phyloP scores from a whole-genome alignment of 2,329 filamentous ascomycete genomes.

The Trichoderma semiorbis region DNA sequence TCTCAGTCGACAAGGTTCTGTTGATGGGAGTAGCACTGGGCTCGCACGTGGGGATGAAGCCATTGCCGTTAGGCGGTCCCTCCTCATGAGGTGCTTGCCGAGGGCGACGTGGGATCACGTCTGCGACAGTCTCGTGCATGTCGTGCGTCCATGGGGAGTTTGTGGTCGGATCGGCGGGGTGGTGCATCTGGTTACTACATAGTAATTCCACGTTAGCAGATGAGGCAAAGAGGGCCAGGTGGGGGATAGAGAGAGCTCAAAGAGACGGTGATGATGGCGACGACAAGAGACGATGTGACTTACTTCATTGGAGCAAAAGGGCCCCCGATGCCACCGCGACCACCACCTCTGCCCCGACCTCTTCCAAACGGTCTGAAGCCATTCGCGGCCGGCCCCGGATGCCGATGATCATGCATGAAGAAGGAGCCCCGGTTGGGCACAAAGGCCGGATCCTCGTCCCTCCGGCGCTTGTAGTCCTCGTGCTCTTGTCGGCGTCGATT shows the following conservation, averaged over 20 bases:
- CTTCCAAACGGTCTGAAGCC: slow-evolving; percentile 70
- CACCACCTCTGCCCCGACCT: slow-evolving; percentile 60
- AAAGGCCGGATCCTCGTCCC: slow-evolving; percentile 86
- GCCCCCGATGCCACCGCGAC: slow-evolving; percentile 57
- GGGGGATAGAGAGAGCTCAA: background rate
- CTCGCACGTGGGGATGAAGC: slow-evolving; percentile 53
- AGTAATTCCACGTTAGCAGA: slow-evolving; percentile 26
- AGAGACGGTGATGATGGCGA: background rate
- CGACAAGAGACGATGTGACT: slow-evolving; percentile 33
- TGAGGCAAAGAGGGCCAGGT: background rate
- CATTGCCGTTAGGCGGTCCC: slow-evolving; percentile 52
- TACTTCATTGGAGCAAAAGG: slow-evolving; percentile 62
- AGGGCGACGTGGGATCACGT: slow-evolving; percentile 42
- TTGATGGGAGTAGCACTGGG: slow-evolving; percentile 65
- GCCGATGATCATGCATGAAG: slow-evolving; percentile 93
- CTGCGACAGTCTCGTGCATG: slow-evolving; percentile 72
- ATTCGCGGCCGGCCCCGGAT: slow-evolving; percentile 72
- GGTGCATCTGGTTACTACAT: slow-evolving; percentile 37
- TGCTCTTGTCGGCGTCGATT: slow-evolving; percentile 80
- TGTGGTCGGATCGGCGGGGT: slow-evolving; percentile 58
- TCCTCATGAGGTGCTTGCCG: slow-evolving; percentile 45
- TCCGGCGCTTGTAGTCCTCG: slow-evolving; percentile 83
- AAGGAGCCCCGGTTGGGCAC: slow-evolving; percentile 92
- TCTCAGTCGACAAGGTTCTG: slow-evolving; percentile 76
- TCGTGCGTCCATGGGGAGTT: slow-evolving; percentile 88